phyloP scores from a whole-genome alignment of 345 rosid genomes.

The Limnanthes douglasii region DNA sequence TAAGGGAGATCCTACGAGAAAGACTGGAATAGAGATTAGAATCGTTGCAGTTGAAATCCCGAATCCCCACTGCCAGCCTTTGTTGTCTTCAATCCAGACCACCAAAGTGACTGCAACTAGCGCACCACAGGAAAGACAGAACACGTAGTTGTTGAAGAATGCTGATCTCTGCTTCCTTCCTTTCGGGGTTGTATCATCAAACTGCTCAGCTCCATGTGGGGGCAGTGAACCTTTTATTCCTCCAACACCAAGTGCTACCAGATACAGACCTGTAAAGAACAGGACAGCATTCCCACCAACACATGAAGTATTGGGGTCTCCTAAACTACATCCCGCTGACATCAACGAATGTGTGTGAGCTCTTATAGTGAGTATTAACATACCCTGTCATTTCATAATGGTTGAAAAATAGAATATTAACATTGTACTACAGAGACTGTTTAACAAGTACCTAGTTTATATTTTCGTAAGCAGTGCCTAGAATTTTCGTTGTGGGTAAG shows the following conservation, averaged over 20 bases:
- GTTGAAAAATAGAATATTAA: too few species aligned
- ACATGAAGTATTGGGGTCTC: constrained; percentile 12
- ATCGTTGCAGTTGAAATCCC: constrained; percentile 60
- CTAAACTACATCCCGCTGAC: constrained; percentile 23
- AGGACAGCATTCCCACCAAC: constrained; percentile 23
- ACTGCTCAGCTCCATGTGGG: constrained; percentile 91
- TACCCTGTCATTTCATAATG: constrained; percentile 10
- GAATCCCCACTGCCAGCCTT: constrained; percentile 90
- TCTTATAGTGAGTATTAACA: constrained; percentile 31
- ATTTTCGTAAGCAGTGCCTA: too few species aligned
- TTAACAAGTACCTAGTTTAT: too few species aligned
- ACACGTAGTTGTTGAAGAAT: constrained; percentile 79
- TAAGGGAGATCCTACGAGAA: constrained; percentile 53
- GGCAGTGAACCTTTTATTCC: constrained; percentile 93
- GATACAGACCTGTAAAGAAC: constrained; percentile 62
- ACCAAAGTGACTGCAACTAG: constrained; percentile 77
- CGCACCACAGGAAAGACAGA: constrained; percentile 77
- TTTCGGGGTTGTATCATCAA: constrained; percentile 47
- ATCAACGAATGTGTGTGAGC: constrained; percentile 34
- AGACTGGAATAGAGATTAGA: constrained; percentile 52
- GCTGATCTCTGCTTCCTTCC: constrained; percentile 77
- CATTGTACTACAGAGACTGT: too few species aligned
- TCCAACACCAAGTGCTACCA: constrained; percentile 84
- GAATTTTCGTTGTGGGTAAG: too few species aligned
- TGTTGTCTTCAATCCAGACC: constrained; percentile 92